Evolutionary conservation across 208 protist genomes (phyloP).

Genomic region (Leishmania martiniquensis): DNA sequence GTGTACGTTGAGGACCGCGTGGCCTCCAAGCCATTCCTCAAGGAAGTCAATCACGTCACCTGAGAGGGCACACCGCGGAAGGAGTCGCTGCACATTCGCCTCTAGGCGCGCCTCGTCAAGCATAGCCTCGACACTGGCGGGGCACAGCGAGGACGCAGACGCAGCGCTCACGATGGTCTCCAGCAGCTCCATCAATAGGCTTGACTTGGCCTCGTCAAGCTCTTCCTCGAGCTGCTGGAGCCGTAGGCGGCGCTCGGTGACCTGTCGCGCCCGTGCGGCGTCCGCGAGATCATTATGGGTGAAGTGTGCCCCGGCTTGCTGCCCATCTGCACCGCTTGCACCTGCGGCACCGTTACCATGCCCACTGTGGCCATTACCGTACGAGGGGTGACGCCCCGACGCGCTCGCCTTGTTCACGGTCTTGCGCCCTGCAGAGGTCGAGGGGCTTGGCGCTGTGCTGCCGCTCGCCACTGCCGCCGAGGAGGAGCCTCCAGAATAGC

Average conservation of each 20-base stretch:
- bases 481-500: constrained; percentile 6
- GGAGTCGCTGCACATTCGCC: constrained; percentile 46
- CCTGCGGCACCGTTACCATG: background rate
- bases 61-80: constrained; percentile 65
- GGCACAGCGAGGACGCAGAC: constrained; percentile 9
- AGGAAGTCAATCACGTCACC: constrained; percentile 58
- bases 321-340: background rate
- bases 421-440: constrained; percentile 6
- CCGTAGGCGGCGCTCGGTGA: constrained; percentile 6
- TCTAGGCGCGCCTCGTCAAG: constrained; percentile 72
- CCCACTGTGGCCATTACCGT: background rate
- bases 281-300: constrained; percentile 32
- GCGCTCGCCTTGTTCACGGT: background rate
- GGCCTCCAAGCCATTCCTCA: constrained; percentile 38
- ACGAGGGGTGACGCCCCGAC: background rate
- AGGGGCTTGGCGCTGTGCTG: background rate
- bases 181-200: constrained; percentile 66
- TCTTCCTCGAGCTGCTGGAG: constrained; percentile 35
- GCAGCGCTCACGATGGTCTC: constrained; percentile 60
- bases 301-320: constrained; percentile 1
- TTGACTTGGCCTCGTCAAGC: constrained; percentile 73
- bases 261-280: constrained; percentile 23
- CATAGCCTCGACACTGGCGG: constrained; percentile 35
- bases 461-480: background rate
- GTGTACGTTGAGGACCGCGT: background rate